These are phyloP conservation scores for Eutrema salsugineum DNA, from an alignment of 441 rosid species.

Conservation along the genomic window DNA sequence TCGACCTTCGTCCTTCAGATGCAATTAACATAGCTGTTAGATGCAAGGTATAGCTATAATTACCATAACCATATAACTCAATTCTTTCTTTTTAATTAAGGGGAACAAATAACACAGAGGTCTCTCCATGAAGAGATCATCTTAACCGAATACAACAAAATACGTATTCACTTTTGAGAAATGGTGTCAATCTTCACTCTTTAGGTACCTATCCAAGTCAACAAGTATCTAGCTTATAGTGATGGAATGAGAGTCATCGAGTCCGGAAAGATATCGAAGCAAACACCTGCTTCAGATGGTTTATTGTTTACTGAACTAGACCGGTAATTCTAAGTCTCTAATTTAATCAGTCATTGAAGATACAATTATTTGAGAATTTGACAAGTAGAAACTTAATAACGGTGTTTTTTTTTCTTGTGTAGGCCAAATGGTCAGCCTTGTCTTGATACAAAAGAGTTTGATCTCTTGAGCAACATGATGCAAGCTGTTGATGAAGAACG, in stretches of 20 bases:
- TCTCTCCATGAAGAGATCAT: background rate
- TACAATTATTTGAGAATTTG: background rate
- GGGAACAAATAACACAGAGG: background rate
- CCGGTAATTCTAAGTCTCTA: conserved; percentile 36
- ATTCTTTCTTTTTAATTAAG: background rate
- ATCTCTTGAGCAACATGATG: conserved; percentile 69
- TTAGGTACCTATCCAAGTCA: conserved; percentile 89
- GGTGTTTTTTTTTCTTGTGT: background rate
- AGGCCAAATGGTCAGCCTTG: conserved; percentile 87
- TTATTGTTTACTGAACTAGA: conserved; percentile 69
- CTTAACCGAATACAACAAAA: background rate
- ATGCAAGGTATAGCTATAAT: conserved; percentile 73
- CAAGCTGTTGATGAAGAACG: conserved; percentile 78
- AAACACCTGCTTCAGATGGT: conserved; percentile 58
- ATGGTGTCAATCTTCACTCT: background rate
- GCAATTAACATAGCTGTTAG: conserved; percentile 95
- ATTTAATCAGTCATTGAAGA: background rate
- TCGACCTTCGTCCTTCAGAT: conserved; percentile 92
- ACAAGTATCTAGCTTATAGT: conserved; percentile 80
- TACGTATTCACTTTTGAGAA: background rate
- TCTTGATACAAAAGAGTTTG: conserved; percentile 77
- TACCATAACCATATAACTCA: background rate
- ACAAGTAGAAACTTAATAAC: background rate
- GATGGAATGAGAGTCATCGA: conserved; percentile 87
- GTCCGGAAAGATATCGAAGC: conserved; percentile 56